A percentile compares a stretch with the other conserved stretches of the same genome.
Conservation (phyloP, 306 rosid genomes). For the Echinosophora koreensis region DNA sequence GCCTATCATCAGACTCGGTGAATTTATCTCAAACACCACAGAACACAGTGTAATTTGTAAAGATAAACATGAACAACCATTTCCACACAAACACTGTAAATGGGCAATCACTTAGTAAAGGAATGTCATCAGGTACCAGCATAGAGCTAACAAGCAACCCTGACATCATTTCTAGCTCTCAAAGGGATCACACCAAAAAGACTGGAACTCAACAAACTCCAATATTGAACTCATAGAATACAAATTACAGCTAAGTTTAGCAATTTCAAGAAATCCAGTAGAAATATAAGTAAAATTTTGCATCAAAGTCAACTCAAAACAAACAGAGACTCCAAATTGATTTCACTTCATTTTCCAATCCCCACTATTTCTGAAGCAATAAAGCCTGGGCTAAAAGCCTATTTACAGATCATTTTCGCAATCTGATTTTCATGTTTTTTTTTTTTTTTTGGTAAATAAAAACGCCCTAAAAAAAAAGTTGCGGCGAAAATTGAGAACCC, state of each 20-base stretch:
- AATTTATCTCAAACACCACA: neutral
- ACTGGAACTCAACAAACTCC: slow-evolving; percentile 20
- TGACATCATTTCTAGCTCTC: neutral
- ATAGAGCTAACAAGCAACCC: slow-evolving; percentile 6
- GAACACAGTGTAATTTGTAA: neutral
- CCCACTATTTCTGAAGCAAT: slow-evolving; percentile 10
- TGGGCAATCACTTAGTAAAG: neutral
- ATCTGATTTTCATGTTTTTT: neutral
- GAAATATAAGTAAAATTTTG: neutral
- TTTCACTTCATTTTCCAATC: neutral
- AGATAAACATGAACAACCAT: neutral
- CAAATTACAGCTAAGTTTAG: neutral
- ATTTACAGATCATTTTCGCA: neutral
- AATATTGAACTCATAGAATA: neutral
- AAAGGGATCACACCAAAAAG: neutral
- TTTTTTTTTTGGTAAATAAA: neutral
- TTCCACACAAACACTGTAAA: neutral
- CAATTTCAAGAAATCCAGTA: neutral
- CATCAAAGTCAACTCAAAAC: neutral
- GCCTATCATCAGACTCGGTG: neutral
- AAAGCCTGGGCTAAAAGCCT: neutral
- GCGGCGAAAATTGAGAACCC: slow-evolving; percentile 40
- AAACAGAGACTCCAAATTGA: neutral
- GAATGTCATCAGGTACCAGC: slow-evolving; percentile 2
- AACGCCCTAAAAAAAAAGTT: neutral